A percentile compares a stretch with the other conserved stretches of the same genome.
These are phyloP conservation scores for Nemania sp. DNA, from an alignment of 2,329 filamentous ascomycete species.

Conservation along the genomic window DNA sequence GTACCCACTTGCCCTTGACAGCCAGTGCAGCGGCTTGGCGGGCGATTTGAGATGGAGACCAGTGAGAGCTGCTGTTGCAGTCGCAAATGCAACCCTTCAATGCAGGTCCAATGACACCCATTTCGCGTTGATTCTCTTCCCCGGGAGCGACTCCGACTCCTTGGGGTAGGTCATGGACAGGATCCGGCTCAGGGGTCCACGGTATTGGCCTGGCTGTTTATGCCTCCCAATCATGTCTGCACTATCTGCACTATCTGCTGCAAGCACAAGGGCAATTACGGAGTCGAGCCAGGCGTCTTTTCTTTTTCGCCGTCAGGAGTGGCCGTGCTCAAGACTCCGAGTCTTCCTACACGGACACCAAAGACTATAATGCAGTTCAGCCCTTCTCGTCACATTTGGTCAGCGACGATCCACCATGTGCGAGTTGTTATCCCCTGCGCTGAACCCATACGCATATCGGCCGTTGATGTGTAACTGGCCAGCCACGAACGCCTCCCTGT, in stretches of 20 bases:
- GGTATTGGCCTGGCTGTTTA: no score
- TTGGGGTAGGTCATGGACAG: background rate
- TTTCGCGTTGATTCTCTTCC: slow-evolving; percentile 4
- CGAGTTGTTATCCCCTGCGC: slow-evolving; percentile 8
- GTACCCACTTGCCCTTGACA: slow-evolving; percentile 4
- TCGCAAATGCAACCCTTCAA: slow-evolving; percentile 30
- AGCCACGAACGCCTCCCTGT: slow-evolving; percentile 12
- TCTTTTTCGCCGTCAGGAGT: background rate
- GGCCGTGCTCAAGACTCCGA: background rate
- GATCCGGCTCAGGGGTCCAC: background rate
- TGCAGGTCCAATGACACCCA: slow-evolving; percentile 32
- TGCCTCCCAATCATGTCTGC: no score
- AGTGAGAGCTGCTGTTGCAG: slow-evolving; percentile 27
- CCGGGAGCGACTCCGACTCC: slow-evolving; percentile 8
- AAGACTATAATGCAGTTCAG: slow-evolving; percentile 11
- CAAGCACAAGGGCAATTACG: background rate
- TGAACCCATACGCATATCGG: slow-evolving; percentile 14
- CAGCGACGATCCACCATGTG: slow-evolving; percentile 12
- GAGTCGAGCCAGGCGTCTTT: background rate
- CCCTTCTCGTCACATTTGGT: slow-evolving; percentile 17
- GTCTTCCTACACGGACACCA: background rate
- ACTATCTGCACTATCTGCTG: no score
- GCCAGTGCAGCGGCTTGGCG: no score
- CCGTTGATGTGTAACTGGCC: slow-evolving; percentile 21
- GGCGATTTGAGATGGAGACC: slow-evolving; percentile 15